Conservation (phyloP, 2,329 filamentous ascomycete genomes). For the Phaeosphaeriaceae sp. region DNA sequence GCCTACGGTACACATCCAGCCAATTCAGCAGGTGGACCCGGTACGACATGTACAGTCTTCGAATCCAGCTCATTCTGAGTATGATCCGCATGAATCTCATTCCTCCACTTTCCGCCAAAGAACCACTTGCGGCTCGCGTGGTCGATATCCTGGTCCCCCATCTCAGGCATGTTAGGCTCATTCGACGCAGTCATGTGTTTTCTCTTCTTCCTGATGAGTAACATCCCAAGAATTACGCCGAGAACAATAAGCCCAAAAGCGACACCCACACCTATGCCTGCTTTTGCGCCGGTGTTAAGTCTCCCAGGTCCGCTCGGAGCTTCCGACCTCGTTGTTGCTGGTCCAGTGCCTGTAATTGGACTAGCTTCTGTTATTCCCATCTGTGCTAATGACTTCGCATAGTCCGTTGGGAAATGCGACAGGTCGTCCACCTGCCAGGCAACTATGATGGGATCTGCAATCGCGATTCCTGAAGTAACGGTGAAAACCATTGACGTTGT, state of each 20-base stretch:
- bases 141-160: conserved; percentile 1
- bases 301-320: background rate
- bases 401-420: conserved; percentile 4
- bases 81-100: background rate
- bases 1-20: too few relatives aligned
- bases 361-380: too few relatives aligned
- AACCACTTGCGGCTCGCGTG: conserved; percentile 5
- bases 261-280: conserved; percentile 6
- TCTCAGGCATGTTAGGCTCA: background rate
- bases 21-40: conserved; percentile 35
- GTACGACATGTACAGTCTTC: conserved; percentile 9
- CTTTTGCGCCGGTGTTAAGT: conserved; percentile 5
- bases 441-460: conserved; percentile 13
- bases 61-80: conserved; percentile 9
- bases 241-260: background rate
- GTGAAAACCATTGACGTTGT: too few relatives aligned
- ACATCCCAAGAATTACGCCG: background rate
- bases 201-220: background rate
- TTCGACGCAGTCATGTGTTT: background rate
- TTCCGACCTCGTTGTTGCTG: background rate
- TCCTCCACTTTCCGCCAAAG: conserved; percentile 7
- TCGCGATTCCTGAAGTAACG: conserved; percentile 6
- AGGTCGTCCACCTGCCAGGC: conserved; percentile 13
- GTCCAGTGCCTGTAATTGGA: conserved; percentile 4
- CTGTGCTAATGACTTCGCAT: conserved; percentile 10